Evolutionary conservation across 805 yeast species (phyloP).

Genomic region (Metschnikowia koreensis): DNA sequence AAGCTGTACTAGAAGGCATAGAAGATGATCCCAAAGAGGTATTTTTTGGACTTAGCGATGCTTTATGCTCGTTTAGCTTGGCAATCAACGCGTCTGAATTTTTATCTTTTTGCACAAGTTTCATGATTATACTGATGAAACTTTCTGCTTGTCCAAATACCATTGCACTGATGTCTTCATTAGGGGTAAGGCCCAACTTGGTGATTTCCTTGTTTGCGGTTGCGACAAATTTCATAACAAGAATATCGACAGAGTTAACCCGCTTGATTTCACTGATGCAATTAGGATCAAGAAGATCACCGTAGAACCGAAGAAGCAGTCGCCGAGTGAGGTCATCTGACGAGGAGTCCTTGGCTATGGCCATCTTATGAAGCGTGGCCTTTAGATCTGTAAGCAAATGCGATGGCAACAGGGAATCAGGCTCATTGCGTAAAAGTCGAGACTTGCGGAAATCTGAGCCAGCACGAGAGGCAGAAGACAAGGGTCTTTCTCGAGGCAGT

Average conservation of each 20-base stretch:
- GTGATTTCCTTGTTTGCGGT: slow-evolving; percentile 51
- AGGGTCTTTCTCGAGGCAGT: neutral
- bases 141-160: slow-evolving; percentile 38
- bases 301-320: slow-evolving; percentile 60
- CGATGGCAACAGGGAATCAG: slow-evolving; percentile 30
- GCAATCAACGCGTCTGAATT: slow-evolving; percentile 36
- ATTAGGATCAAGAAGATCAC: slow-evolving; percentile 52
- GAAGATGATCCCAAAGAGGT: slow-evolving; percentile 7
- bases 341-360: slow-evolving; percentile 38
- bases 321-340: slow-evolving; percentile 53
- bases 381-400: slow-evolving; percentile 40
- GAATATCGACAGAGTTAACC: slow-evolving; percentile 41
- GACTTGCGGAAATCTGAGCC: slow-evolving; percentile 14
- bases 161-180: slow-evolving; percentile 29
- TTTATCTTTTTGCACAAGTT: slow-evolving; percentile 36
- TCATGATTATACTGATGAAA: slow-evolving; percentile 38
- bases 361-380: slow-evolving; percentile 41
- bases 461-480: neutral
- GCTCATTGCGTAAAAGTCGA: slow-evolving; percentile 6
- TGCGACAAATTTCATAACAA: slow-evolving; percentile 52
- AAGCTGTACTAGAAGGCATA: neutral
- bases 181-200: slow-evolving; percentile 35
- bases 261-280: slow-evolving; percentile 32
- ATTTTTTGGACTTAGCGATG: slow-evolving; percentile 29
- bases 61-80: slow-evolving; percentile 45